Base-by-base conservation (phyloP, 805 yeast genomes). In the Nakazawaea ishiwadae region DNA sequence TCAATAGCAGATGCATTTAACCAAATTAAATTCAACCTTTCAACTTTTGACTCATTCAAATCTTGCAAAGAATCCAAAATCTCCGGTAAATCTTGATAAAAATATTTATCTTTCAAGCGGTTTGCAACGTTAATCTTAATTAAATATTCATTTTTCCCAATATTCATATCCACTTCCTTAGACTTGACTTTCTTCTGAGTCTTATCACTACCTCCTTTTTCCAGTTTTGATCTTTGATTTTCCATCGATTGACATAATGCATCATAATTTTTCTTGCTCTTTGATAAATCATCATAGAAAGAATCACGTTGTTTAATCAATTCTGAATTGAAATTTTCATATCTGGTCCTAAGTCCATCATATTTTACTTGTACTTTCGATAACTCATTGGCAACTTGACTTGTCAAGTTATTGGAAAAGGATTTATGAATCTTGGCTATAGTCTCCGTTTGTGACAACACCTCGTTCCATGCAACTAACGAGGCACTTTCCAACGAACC, bases 41-140 rank as follows among this genome's bases (percentile, higher is more conserved):
- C 68, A 1, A 85, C 89, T 45, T 90, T 77, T 27, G 80, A 72
- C 60, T 90, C 96, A 58, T 85, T 85, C 49, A 90, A 65, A 51
- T 82, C 86, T 65, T 93, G 99, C 51, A 81, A 64, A 49, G 84
- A 75, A 61, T 91, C 98, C 46, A 93, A 68, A 30, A 87, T 62
- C 59, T 90, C 96, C 0, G 99, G 99, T 19, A 89, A 65, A 59
- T 93, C 98, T 63, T 91, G 97, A 56, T 84, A 89, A 59, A 71
- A 90, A 63, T 79, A 89, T 61, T 93, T 93, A 60, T 91, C 98
- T 63, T 93, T 93, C 44, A 90, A 65, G 46, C 98, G 73, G 62
- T 93, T 93, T 40, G 96, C 93, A 20, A 86, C 77, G 52, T 79
- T 84, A 56, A 93, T 81, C 50, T 78, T 78, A 44, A 93, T 75